Evolutionary conservation across 2,329 filamentous ascomycete genomes (phyloP), one percentile per base, ranked within the genome.

Genomic region (Penicillium capsulatum): DNA sequence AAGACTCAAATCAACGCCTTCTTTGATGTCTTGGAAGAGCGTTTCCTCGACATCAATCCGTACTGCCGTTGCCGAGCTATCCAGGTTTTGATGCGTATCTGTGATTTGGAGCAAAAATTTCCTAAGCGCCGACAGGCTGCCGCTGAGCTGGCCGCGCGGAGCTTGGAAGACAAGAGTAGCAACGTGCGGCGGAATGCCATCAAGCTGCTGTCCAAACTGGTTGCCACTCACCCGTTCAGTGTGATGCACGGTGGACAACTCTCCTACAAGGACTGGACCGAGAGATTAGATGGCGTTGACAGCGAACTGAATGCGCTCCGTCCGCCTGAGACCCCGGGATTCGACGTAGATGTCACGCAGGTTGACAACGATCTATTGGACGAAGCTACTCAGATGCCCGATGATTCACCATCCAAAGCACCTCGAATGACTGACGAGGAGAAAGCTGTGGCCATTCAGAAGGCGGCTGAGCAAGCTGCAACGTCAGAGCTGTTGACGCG

Each of bases 111-210:
- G 32, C 87, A 91, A 50, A 97, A 97, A 61, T 96, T 94, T 56
- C 88, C 90, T 26, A 96, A 96, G 68, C 79, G 90, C 39, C 77
- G 92, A 44, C 90, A 96, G 63, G 84, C 79, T 58, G 91, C 84
- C 3, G 86, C 91, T 2, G 88, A 96, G 61, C 73, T 96, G 17
- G 90, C 92, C 1, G 83, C 86, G 40, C 80, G 86, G 53, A 97
- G 91, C 63, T 73, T 98, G 2, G 87, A 96, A 64, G 94, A 98
- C 69, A 97, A 94, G 74, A 97, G 91, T 69, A 98, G 92, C 66
- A 94, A 97, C 57, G 92, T 98, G 20, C 79, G 92, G 46, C 80
- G 90, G 42, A 97, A 97, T 61, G 90, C 92, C 2, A 92, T 98
- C 62, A 97, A 95, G 65, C 71, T 98, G 5, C 75, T 98, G 1